These are phyloP conservation scores for Lachnellula willkommii DNA, from an alignment of 2,329 filamentous ascomycete species.

Conservation along the genomic window DNA sequence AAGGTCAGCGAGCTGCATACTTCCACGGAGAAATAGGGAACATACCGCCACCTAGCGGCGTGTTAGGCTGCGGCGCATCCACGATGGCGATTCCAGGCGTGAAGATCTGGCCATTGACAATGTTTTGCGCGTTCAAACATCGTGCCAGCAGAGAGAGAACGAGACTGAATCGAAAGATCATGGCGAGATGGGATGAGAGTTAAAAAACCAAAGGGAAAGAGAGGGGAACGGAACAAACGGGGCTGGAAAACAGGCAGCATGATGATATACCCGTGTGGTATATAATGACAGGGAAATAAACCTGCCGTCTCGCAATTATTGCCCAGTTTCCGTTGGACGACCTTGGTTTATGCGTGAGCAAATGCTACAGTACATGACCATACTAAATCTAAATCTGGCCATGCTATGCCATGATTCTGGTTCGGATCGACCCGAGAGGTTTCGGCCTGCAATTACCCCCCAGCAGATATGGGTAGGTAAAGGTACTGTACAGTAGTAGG, in stretches of 20 bases:
- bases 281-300: conserved; percentile 8
- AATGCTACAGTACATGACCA: too few relatives aligned
- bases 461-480: background rate
- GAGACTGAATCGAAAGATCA: conserved; percentile 11
- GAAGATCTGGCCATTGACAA: conserved; percentile 61
- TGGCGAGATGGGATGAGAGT: conserved; percentile 7
- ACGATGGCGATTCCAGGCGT: conserved; percentile 64
- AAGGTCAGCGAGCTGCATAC: conserved; percentile 9
- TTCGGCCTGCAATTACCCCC: background rate
- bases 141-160: conserved; percentile 14
- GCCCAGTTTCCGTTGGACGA: conserved; percentile 4
- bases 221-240: conserved; percentile 9
- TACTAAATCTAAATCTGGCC: too few relatives aligned
- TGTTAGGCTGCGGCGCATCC: conserved; percentile 60
- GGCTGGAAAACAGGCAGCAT: conserved; percentile 13
- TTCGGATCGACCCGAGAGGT: background rate
- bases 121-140: conserved; percentile 42
- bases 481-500: too few relatives aligned
- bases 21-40: background rate
- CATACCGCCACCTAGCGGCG: conserved; percentile 58
- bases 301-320: conserved; percentile 10
- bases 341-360: conserved; percentile 2
- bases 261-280: conserved; percentile 14
- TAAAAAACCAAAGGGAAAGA: conserved; percentile 5
- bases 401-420: background rate